A percentile compares a stretch with the other conserved stretches of the same genome.
Evolutionary conservation across 768 basidiomycete species (phyloP).

Genomic region (Trametes elegans): DNA sequence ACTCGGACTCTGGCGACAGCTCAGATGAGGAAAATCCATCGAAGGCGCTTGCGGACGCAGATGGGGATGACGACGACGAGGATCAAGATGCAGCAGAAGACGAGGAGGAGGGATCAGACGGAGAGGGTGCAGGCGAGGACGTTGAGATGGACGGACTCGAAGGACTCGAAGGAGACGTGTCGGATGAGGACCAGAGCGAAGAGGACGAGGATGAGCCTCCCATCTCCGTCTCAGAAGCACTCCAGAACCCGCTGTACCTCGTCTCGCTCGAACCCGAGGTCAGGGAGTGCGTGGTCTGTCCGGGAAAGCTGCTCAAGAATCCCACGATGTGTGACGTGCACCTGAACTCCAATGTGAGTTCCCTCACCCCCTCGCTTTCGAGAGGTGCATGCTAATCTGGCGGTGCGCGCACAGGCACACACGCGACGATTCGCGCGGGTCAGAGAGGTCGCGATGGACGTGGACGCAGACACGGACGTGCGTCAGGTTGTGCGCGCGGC

Average conservation of each 20-base stretch:
- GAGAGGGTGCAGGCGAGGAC: slow-evolving; percentile 22
- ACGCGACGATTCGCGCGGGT: slow-evolving; percentile 57
- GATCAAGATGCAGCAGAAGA: slow-evolving; percentile 20
- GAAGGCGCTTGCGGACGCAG: slow-evolving; percentile 3
- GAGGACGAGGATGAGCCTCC: slow-evolving; percentile 36
- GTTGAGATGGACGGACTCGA: slow-evolving; percentile 27
- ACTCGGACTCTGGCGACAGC: slow-evolving; percentile 29
- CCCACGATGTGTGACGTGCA: slow-evolving; percentile 55
- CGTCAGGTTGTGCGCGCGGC: slow-evolving; percentile 38
- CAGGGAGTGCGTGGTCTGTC: slow-evolving; percentile 66
- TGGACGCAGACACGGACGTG: slow-evolving; percentile 46
- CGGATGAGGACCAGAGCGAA: slow-evolving; percentile 20
- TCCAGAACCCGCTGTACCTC: slow-evolving; percentile 62
- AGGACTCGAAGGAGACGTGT: slow-evolving; percentile 27
- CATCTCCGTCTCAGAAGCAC: slow-evolving; percentile 57
- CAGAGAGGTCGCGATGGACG: slow-evolving; percentile 37
- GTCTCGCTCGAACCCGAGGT: slow-evolving; percentile 53
- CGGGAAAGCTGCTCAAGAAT: slow-evolving; percentile 69
- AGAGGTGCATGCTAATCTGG: background rate
- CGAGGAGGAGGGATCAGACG: slow-evolving; percentile 27
- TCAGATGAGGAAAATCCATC: slow-evolving; percentile 18
- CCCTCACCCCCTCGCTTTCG: slow-evolving; percentile 11
- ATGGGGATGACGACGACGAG: slow-evolving; percentile 23
- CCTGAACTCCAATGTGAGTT: slow-evolving; percentile 60
- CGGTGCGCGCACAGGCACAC: slow-evolving; percentile 49